phyloP scores from a whole-genome alignment of 1,284 basidiomycete genomes.

The Thelephora terrestris region DNA sequence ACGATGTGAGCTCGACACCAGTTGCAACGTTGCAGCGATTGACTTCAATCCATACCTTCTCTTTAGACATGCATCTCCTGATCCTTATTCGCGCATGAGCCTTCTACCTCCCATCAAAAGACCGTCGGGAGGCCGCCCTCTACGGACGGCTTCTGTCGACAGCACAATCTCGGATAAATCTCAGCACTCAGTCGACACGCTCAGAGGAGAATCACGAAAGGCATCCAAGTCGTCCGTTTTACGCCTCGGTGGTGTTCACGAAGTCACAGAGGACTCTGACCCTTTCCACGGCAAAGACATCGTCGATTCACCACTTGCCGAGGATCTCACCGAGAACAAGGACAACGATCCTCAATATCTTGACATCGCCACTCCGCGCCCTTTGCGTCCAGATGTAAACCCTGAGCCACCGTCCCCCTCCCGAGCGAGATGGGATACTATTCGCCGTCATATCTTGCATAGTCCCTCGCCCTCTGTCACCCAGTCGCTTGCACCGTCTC shows the following conservation, averaged over 20 bases:
- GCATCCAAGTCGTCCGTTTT: background rate
- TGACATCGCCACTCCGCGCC: background rate
- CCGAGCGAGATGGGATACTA: slow-evolving; percentile 37
- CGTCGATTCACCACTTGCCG: background rate
- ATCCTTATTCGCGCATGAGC: background rate
- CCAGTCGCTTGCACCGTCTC: slow-evolving; percentile 9
- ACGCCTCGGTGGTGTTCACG: background rate
- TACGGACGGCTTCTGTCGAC: background rate
- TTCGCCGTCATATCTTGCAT: slow-evolving; percentile 42
- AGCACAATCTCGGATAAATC: background rate
- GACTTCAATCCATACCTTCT: too few relatives aligned
- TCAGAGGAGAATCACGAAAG: background rate
- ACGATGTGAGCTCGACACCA: too few relatives aligned
- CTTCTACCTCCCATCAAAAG: background rate
- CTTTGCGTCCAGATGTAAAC: background rate
- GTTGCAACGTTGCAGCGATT: too few relatives aligned
- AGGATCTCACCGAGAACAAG: background rate
- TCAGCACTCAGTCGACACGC: background rate
- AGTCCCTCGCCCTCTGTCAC: slow-evolving; percentile 19
- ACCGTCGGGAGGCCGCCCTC: background rate
- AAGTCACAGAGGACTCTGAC: background rate
- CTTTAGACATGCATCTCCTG: background rate
- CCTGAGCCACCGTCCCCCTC: slow-evolving; percentile 28
- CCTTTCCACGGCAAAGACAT: background rate
- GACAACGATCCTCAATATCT: background rate